Conservation (phyloP, 1,284 basidiomycete species). For the Thelephora terrestris region DNA sequence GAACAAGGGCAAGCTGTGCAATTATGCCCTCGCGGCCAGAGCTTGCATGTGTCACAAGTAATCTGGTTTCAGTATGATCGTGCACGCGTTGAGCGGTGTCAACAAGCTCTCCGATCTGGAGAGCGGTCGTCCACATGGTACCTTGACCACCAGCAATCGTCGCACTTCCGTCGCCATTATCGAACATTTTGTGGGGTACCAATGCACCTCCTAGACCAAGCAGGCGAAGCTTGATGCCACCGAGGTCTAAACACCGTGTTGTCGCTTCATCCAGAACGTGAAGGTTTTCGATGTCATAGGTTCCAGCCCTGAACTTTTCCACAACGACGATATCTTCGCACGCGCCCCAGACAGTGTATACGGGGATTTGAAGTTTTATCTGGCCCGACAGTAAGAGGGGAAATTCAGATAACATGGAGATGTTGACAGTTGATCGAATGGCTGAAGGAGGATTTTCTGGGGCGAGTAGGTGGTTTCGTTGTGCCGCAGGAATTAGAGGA, state of each 20-base stretch:
- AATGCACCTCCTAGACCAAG: slow-evolving; percentile 94
- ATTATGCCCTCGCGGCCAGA: slow-evolving; percentile 92
- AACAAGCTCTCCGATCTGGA: slow-evolving; percentile 96
- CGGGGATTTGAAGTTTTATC: slow-evolving; percentile 82
- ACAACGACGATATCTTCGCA: slow-evolving; percentile 93
- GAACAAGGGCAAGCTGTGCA: slow-evolving; percentile 78
- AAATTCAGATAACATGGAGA: slow-evolving; percentile 84
- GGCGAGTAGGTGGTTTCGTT: slow-evolving; percentile 72
- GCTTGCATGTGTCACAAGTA: slow-evolving; percentile 88
- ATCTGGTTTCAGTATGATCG: slow-evolving; percentile 87
- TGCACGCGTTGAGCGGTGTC: slow-evolving; percentile 94
- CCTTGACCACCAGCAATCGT: slow-evolving; percentile 97
- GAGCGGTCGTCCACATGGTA: slow-evolving; percentile 97
- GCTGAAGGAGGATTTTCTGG: slow-evolving; percentile 49
- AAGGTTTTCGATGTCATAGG: slow-evolving; percentile 79
- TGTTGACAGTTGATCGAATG: slow-evolving; percentile 59
- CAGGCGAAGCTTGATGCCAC: slow-evolving; percentile 87
- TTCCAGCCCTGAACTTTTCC: slow-evolving; percentile 82
- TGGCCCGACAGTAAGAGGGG: slow-evolving; percentile 84
- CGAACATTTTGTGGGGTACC: slow-evolving; percentile 95
- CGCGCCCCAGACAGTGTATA: slow-evolving; percentile 96
- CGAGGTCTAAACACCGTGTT: slow-evolving; percentile 83
- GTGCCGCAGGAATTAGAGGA: slow-evolving; percentile 80
- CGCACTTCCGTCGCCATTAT: slow-evolving; percentile 89
- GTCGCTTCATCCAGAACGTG: slow-evolving; percentile 93